Evolutionary conservation across 2,329 filamentous ascomycete genomes (phyloP), one percentile per base, ranked within the genome.

Genomic region (Aspergillus transmontanensis): DNA sequence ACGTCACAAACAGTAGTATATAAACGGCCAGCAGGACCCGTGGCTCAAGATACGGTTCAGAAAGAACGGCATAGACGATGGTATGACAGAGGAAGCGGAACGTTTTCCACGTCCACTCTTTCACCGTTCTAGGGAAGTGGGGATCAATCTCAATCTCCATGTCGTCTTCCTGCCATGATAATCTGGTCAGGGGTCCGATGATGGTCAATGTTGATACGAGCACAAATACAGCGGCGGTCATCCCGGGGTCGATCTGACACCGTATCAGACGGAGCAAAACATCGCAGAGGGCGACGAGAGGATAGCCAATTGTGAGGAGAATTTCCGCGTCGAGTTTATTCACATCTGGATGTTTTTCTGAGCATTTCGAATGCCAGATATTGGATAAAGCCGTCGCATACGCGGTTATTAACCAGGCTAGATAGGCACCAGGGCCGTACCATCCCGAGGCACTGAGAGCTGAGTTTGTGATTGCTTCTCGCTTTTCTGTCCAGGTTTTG

Each of bases 341-440:
- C 2, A 21, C 36, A 2, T 58, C 39, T 2, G 39, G 30, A 9
- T 58, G 41, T 12, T 3, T 7, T 2, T 14, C 14, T 9, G 56
- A 58, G 10, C 43, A 58, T 46, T 58, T 58, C 3, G 56, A 48
- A 26, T 58, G 23, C 56, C 56, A 58, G 1, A 58, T 58, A 1
- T 10, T 46, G 10, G 56, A 58, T 14, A 58, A 16, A 6, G 43
- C 43, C 3, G 56, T 48, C 11, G 46, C 56, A 23, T 50, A 58
- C 0, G 56, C 43, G 21, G 56, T 50, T 9, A 58, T 28, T 6
- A 58, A 34, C 43, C 56, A 58, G 16, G 56, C 39, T 14, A 58
- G 56, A 48, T 58, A 58, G 9, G 56, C 28, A 3, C 56, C 43
- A 2, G 56, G 56, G 6, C 56, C 56, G 41, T 58, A 58, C 56